These are phyloP conservation scores for Salvia splendens DNA, from an alignment of 257 asterid genomes.

Conservation along the genomic window DNA sequence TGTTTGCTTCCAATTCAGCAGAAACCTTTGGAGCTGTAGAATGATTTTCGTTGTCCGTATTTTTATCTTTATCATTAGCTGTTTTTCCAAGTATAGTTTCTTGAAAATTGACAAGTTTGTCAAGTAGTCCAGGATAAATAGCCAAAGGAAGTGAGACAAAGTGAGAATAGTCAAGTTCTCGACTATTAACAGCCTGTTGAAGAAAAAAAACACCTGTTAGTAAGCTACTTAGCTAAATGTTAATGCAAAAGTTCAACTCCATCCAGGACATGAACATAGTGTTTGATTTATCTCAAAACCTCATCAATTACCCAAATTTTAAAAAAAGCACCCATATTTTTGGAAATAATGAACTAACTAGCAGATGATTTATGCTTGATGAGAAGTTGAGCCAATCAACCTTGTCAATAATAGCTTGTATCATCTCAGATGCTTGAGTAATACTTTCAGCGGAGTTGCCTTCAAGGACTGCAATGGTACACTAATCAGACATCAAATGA, in stretches of 20 bases:
- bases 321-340: background rate
- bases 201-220: conserved; percentile 22
- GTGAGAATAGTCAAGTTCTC: conserved; percentile 83
- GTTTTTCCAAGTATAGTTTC: conserved; percentile 58
- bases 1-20: conserved; percentile 36
- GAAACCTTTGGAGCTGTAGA: conserved; percentile 36
- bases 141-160: conserved; percentile 97
- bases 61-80: conserved; percentile 41
- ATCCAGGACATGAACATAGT: conserved; percentile 8
- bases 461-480: conserved; percentile 66
- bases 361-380: background rate
- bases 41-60: conserved; percentile 36
- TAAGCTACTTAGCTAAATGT: conserved; percentile 1
- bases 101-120: conserved; percentile 76
- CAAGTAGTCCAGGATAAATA: conserved; percentile 71
- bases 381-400: conserved; percentile 38
- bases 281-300: conserved; percentile 9
- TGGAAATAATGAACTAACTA: conserved; percentile 6
- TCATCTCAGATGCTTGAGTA: conserved; percentile 61
- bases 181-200: conserved; percentile 77
- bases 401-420: conserved; percentile 64
- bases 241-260: conserved; percentile 1
- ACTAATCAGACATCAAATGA: conserved; percentile 21
- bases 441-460: conserved; percentile 78
- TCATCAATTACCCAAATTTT: background rate